Evolutionary conservation across 352 stramenopile genomes (phyloP), one percentile per base, ranked within the genome.

Genomic region (Globisporangium yorkense): DNA sequence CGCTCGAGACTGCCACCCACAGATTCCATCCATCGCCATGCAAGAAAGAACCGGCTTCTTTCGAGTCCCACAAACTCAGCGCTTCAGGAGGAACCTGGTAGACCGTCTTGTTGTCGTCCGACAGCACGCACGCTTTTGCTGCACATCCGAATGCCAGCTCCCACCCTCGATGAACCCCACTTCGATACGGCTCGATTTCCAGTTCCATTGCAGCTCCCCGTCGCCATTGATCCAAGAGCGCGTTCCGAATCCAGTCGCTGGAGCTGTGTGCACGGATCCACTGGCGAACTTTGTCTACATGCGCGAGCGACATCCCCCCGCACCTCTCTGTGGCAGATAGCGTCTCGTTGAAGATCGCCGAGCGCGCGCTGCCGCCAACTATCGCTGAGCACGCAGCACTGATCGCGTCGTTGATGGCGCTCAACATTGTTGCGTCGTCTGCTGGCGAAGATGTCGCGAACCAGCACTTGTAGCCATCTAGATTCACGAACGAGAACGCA

Each of bases 161-260:
- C 50, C 71, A 68, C 7, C 79, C 82, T 18, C 39, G 55, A 52
- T 92, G 77, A 21, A 59, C 20, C 2, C 59, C 61, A 6, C 58
- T 41, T 27, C 79, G 79, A 63, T 92, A 92, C 0, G 78, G 82
- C 45, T 92, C 82, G 8, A 89, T 70, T 54, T 92, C 78, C 13
- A 88, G 44, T 1, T 54, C 39, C 9, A 66, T 54, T 1, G 70
- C 66, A 13, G 41, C 20, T 15, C 82, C 82, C 39, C 80, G 77
- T 50, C 79, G 74, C 82, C 82, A 92, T 44, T 87, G 71, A 67
- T 89, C 75, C 4, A 86, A 37, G 8, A 92, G n/a, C 0, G 68
- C 54, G 27, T 74, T 76, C 10, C 57, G 44, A 5, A 89, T 52
- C 72, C 81, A 89, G 0, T 57, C 16, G 0, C 45, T 33, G 47